phyloP scores from a whole-genome alignment of 1,284 basidiomycete genomes.

The Ustilago vetiveriae region DNA sequence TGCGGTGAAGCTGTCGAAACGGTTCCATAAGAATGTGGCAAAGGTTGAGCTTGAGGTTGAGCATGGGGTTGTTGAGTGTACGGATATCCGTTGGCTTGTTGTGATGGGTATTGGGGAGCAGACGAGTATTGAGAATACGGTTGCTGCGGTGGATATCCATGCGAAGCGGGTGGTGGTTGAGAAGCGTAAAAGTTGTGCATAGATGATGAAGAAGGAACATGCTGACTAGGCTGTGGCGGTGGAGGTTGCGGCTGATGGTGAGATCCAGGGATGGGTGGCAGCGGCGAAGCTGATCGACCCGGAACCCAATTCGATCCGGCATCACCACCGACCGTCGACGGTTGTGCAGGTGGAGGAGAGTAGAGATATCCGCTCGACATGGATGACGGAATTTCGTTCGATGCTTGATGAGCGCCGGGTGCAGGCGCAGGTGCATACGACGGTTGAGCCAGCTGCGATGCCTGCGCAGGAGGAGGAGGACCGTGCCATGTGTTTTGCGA shows the following conservation, averaged over 20 bases:
- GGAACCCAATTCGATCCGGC: conserved; percentile 7
- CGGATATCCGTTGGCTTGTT: no score
- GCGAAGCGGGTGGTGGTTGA: background rate
- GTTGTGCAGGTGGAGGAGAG: conserved; percentile 9
- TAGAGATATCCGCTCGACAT: conserved; percentile 36
- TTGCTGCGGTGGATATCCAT: conserved; percentile 13
- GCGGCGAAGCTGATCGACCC: conserved; percentile 24
- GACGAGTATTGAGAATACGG: no score
- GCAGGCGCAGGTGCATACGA: conserved; percentile 12
- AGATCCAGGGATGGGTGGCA: conserved; percentile 22
- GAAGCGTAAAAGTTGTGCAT: no score
- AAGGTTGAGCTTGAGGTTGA: conserved; percentile 3
- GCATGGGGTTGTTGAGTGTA: no score
- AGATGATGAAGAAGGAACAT: background rate
- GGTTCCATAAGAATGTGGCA: conserved; percentile 4
- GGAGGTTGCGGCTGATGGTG: conserved; percentile 18
- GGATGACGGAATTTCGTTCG: conserved; percentile 13
- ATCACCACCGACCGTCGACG: background rate
- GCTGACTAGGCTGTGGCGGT: background rate
- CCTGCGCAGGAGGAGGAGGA: conserved; percentile 13
- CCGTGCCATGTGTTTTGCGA: conserved; percentile 27
- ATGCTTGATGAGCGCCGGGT: background rate
- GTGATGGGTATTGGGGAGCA: no score
- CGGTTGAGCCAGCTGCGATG: conserved; percentile 7
- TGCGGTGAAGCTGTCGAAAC: conserved; percentile 1